These are phyloP conservation scores for Sporothrix globosa DNA, from an alignment of 2,329 filamentous ascomycete genomes.

Conservation along the genomic window DNA sequence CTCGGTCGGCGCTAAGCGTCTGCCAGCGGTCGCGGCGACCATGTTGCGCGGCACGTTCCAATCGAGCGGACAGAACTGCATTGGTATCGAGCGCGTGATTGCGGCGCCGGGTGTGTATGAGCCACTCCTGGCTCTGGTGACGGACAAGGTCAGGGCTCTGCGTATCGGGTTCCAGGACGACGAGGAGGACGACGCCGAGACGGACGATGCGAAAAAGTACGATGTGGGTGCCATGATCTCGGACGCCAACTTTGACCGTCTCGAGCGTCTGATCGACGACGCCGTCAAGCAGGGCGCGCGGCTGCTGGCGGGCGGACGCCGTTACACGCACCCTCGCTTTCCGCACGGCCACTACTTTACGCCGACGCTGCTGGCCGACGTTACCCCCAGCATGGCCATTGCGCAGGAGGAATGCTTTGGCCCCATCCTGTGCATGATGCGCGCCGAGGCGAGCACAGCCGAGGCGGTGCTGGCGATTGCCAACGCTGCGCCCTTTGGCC, in stretches of 20 bases:
- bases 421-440: constrained; percentile 85
- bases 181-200: neutral
- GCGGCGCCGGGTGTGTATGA: constrained; percentile 77
- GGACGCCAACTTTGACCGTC: constrained; percentile 69
- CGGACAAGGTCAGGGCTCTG: constrained; percentile 72
- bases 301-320: constrained; percentile 77
- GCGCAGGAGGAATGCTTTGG: constrained; percentile 92
- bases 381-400: constrained; percentile 82
- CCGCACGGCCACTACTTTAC: constrained; percentile 86
- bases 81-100: constrained; percentile 92
- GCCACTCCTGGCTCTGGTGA: constrained; percentile 68
- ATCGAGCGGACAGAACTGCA: constrained; percentile 94
- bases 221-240: constrained; percentile 94
- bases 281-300: constrained; percentile 79
- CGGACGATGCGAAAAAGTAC: constrained; percentile 47
- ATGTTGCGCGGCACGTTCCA: constrained; percentile 94
- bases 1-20: constrained; percentile 62
- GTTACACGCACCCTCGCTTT: constrained; percentile 71
- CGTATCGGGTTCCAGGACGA: constrained; percentile 66
- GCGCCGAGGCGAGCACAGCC: constrained; percentile 62
- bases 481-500: constrained; percentile 81
- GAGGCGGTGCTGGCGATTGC: constrained; percentile 72
- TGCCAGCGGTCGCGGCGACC: constrained; percentile 75
- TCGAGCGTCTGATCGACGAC: constrained; percentile 76
- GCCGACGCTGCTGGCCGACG: constrained; percentile 88